Conservation (phyloP, 805 yeast genomes). For the Kodamaea jinghongensis region DNA sequence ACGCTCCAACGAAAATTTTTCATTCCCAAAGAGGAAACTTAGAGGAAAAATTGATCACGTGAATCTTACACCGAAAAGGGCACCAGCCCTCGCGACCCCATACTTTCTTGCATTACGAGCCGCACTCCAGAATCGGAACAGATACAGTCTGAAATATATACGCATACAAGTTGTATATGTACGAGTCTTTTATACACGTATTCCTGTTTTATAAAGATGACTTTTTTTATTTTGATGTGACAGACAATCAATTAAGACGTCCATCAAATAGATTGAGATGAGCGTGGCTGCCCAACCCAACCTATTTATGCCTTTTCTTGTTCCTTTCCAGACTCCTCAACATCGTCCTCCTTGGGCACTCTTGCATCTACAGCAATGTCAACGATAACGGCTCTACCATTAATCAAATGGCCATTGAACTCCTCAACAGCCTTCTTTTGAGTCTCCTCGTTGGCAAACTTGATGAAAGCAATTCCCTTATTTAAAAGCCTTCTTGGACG, state of each 20-base stretch:
- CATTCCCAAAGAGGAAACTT: no score
- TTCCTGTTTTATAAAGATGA: no score
- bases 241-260: constrained; percentile 14
- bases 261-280: constrained; percentile 5
- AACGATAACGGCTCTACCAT: constrained; percentile 64
- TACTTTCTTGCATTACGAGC: no score
- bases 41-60: no score
- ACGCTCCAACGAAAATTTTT: no score
- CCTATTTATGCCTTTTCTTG: neutral
- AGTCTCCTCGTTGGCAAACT: constrained; percentile 55
- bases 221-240: constrained; percentile 1
- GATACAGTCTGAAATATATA: no score
- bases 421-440: constrained; percentile 71
- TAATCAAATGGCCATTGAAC: constrained; percentile 62
- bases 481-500: constrained; percentile 42
- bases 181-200: no score
- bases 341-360: constrained; percentile 17
- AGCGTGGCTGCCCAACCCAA: neutral
- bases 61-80: no score
- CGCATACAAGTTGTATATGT: no score
- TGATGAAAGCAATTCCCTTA: constrained; percentile 66
- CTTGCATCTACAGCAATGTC: constrained; percentile 70
- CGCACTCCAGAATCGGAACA: no score
- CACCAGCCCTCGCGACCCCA: no score
- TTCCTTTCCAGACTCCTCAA: constrained; percentile 10